These are phyloP conservation scores for Silene coronaria DNA, from an alignment of 179 eudicot species.

Conservation along the genomic window DNA sequence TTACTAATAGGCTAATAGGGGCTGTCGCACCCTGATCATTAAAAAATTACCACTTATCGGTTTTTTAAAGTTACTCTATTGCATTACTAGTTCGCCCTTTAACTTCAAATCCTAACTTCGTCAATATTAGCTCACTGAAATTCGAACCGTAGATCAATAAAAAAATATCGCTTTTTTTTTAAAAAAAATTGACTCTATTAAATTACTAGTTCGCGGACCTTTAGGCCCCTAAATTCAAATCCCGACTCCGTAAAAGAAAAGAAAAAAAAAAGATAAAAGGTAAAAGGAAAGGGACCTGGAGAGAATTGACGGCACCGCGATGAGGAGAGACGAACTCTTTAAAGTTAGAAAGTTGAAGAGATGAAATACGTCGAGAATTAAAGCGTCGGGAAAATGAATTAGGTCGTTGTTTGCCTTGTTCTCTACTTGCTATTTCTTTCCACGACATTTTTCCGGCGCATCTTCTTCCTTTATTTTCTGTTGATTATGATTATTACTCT, in stretches of 20 bases:
- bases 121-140: no score
- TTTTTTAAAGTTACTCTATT: no score
- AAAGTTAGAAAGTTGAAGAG: constrained; percentile 74
- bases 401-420: constrained; percentile 51
- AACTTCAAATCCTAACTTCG: no score
- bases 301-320: constrained; percentile 81
- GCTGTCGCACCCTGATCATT: no score
- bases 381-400: constrained; percentile 53
- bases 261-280: constrained; percentile 3
- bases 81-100: no score
- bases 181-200: no score
- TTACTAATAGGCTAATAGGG: no score
- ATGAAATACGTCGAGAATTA: constrained; percentile 49
- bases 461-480: constrained; percentile 30
- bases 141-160: no score
- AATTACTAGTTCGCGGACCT: no score
- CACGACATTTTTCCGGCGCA: constrained; percentile 59
- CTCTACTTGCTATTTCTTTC: constrained; percentile 66
- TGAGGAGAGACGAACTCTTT: constrained; percentile 82
- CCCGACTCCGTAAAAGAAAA: background rate
- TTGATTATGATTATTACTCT: background rate
- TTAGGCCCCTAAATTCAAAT: background rate
- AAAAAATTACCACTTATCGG: no score
- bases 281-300: constrained; percentile 52
- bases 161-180: no score